These are phyloP conservation scores for Cladobotryum mycophilum DNA, from an alignment of 2,329 filamentous ascomycete genomes.

Conservation along the genomic window DNA sequence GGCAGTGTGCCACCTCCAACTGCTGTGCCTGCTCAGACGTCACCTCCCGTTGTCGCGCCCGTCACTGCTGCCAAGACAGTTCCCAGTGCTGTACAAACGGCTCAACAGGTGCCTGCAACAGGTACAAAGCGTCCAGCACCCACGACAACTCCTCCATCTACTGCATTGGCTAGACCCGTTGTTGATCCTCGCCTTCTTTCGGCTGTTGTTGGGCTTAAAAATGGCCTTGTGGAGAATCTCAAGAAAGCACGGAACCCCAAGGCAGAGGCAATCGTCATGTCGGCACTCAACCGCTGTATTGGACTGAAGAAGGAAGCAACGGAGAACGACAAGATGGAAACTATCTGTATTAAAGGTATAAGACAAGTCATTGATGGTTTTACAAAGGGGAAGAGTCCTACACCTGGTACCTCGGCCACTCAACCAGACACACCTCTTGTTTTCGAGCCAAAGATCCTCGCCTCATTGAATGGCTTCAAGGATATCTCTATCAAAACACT, in stretches of 20 bases:
- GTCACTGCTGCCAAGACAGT: slow-evolving; percentile 16
- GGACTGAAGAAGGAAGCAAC: slow-evolving; percentile 40
- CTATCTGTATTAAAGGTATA: slow-evolving; percentile 39
- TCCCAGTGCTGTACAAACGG: slow-evolving; percentile 11
- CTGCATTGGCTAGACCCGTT: slow-evolving; percentile 27
- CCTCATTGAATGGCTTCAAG: slow-evolving; percentile 40
- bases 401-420: slow-evolving; percentile 23
- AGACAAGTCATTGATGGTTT: slow-evolving; percentile 40
- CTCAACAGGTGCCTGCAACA: slow-evolving; percentile 13
- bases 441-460: slow-evolving; percentile 35
- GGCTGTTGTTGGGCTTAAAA: slow-evolving; percentile 41
- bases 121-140: slow-evolving; percentile 17
- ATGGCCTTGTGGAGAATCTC: slow-evolving; percentile 41
- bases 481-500: slow-evolving; percentile 38
- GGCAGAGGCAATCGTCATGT: slow-evolving; percentile 45
- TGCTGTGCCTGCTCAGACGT: slow-evolving; percentile 7
- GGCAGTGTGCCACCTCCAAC: slow-evolving; percentile 16
- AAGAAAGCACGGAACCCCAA: slow-evolving; percentile 36
- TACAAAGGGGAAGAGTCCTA: slow-evolving; percentile 29
- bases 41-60: slow-evolving; percentile 11
- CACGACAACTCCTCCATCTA: slow-evolving; percentile 20
- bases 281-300: slow-evolving; percentile 45
- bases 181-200: slow-evolving; percentile 39
- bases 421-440: slow-evolving; percentile 22
- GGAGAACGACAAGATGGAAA: slow-evolving; percentile 41